These are phyloP conservation scores for Xylariaceae sp. DNA, from an alignment of 2,329 filamentous ascomycete species.

Conservation along the genomic window DNA sequence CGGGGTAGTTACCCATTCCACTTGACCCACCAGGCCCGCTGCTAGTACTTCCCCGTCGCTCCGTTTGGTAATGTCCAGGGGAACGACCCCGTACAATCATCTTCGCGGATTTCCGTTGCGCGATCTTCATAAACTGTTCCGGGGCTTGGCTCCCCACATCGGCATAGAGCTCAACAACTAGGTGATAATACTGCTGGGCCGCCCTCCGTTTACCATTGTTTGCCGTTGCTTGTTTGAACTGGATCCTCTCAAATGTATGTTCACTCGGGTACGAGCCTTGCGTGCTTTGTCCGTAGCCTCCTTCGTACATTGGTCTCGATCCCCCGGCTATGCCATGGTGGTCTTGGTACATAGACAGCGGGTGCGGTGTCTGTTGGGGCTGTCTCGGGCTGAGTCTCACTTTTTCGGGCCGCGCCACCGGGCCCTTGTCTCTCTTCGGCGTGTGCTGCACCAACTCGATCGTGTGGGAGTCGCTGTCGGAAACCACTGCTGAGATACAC, in stretches of 20 bases:
- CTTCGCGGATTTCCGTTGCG: slow-evolving; percentile 72
- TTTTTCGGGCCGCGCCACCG: slow-evolving; percentile 72
- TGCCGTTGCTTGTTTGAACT: slow-evolving; percentile 91
- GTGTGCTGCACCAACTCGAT: slow-evolving; percentile 91
- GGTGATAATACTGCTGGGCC: slow-evolving; percentile 88
- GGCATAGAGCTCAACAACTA: slow-evolving; percentile 83
- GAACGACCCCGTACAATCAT: slow-evolving; percentile 88
- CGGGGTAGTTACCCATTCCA: slow-evolving; percentile 54
- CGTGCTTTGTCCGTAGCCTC: slow-evolving; percentile 41
- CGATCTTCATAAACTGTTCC: slow-evolving; percentile 70
- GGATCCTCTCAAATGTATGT: slow-evolving; percentile 81
- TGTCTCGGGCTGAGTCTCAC: slow-evolving; percentile 69
- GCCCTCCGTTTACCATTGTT: slow-evolving; percentile 92
- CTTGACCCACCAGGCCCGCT: slow-evolving; percentile 70
- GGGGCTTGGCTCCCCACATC: slow-evolving; percentile 58
- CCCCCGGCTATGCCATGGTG: slow-evolving; percentile 39
- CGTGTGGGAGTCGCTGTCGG: slow-evolving; percentile 72
- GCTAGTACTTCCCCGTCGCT: slow-evolving; percentile 67
- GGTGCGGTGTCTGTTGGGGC: slow-evolving; percentile 52
- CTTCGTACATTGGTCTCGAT: slow-evolving; percentile 45
- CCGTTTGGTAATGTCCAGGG: slow-evolving; percentile 77
- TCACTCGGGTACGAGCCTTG: slow-evolving; percentile 51
- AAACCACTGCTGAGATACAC: slow-evolving; percentile 81
- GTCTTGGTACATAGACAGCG: slow-evolving; percentile 49
- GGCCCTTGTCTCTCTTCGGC: slow-evolving; percentile 87